Conservation (phyloP, 306 rosid species). For the Cercis canadensis region DNA sequence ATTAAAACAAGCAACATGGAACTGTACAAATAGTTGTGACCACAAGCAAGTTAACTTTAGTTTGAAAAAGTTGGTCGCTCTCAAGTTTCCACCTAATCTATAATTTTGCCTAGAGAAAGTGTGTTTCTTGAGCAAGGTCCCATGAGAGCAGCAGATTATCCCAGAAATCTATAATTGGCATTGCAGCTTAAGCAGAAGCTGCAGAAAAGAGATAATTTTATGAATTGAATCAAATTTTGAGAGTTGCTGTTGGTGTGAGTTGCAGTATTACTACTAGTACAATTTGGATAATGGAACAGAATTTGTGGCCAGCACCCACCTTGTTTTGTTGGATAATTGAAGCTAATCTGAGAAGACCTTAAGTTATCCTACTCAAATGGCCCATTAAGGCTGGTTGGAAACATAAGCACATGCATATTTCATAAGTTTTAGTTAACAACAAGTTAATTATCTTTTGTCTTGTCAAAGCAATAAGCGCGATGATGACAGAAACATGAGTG, state of each 20-base stretch:
- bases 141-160: constrained; percentile 26
- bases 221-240: background rate
- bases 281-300: constrained; percentile 36
- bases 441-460: constrained; percentile 61
- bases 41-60: constrained; percentile 34
- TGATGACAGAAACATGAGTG: constrained; percentile 63
- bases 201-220: background rate
- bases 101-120: background rate
- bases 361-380: constrained; percentile 62
- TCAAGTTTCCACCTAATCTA: constrained; percentile 39
- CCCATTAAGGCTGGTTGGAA: constrained; percentile 61
- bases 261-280: background rate
- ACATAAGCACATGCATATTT: constrained; percentile 87
- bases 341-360: constrained; percentile 58
- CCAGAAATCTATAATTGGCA: background rate
- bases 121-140: constrained; percentile 26
- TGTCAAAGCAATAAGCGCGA: constrained; percentile 52
- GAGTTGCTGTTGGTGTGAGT: background rate
- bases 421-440: constrained; percentile 59
- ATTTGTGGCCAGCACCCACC: constrained; percentile 55
- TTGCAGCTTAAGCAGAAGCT: constrained; percentile 18
- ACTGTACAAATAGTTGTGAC: constrained; percentile 47
- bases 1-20: constrained; percentile 39
- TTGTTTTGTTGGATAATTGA: constrained; percentile 51
- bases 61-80: constrained; percentile 34